These are phyloP conservation scores for Haberlea rhodopensis DNA, from an alignment of 257 asterid species.

Conservation along the genomic window DNA sequence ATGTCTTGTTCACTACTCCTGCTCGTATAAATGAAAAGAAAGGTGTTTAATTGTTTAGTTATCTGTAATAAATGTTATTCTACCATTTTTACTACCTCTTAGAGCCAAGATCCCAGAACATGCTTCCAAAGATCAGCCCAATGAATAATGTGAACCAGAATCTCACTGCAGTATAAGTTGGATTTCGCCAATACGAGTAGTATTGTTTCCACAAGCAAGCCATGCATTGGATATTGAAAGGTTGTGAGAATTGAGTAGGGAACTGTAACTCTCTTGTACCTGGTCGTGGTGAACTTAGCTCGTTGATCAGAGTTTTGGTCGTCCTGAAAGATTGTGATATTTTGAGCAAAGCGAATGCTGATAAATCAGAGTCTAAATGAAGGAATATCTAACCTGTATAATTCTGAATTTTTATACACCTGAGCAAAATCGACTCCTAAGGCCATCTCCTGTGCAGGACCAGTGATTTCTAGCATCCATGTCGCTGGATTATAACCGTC, in stretches of 20 bases:
- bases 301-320: slow-evolving; percentile 45
- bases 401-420: slow-evolving; percentile 43
- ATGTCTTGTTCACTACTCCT: slow-evolving; percentile 33
- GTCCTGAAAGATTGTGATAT: slow-evolving; percentile 28
- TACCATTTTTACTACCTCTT: slow-evolving; percentile 32
- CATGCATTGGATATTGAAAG: slow-evolving; percentile 44
- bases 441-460: slow-evolving; percentile 40
- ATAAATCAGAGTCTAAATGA: too few species aligned
- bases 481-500: slow-evolving; percentile 67
- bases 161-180: slow-evolving; percentile 51
- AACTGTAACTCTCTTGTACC: slow-evolving; percentile 42
- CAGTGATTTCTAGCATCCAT: slow-evolving; percentile 69
- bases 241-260: slow-evolving; percentile 37
- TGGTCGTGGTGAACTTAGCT: slow-evolving; percentile 41
- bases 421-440: slow-evolving; percentile 44
- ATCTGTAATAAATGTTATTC: background rate
- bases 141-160: slow-evolving; percentile 37
- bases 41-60: background rate
- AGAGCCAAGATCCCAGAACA: slow-evolving; percentile 61
- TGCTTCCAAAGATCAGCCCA: slow-evolving; percentile 44
- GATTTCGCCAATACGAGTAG: slow-evolving; percentile 62
- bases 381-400: slow-evolving; percentile 31
- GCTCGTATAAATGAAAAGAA: slow-evolving; percentile 12
- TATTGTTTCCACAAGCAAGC: slow-evolving; percentile 60
- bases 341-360: background rate